Evolutionary conservation across 2,329 filamentous ascomycete species (phyloP), one percentile per base, ranked within the genome.

Genomic region (Falciphora oryzae): DNA sequence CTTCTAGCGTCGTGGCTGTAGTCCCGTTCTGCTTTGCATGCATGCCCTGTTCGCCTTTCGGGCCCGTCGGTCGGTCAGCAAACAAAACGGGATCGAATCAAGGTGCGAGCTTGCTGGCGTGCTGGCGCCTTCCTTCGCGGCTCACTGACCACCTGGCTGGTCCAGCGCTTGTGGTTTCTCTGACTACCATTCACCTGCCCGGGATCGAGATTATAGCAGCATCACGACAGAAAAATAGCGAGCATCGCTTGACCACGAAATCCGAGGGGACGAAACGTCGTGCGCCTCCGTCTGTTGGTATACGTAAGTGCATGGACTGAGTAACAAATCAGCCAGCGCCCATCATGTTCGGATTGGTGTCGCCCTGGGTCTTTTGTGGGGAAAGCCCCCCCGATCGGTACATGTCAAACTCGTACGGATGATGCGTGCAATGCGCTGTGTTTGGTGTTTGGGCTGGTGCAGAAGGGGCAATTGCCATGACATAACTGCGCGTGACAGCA

Each of bases 1-100:
- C 59, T 61, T 61, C 59, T 61, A 61, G 59, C 59, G 32, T 4
- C 29, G 25, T 38, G 59, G 28, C 38, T 22, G 31, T 38, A 8
- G 1, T 61, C 58, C 58, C 22, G 7, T 53, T 25, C 7, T 53
- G 7, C 11, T 10, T 53, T 7, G 38, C 38, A 50, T 50, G 38
- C 38, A 50, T 53, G 18, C 44, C 22, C 8, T 53, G 18, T 53
- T n/a, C 22, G 7, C 18, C 10, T 53, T 53, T 53, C 44, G 44
- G 44, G 38, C 1, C 44, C 44, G 22, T 22, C 10, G 22, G 22
- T 4, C 44, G 44, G 44, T 53, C 44, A 53, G 44, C 44, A 53
- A 53, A 25, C n/a, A 14, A 53, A 53, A 53, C 44, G 11, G 22
- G 38, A 4, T n/a, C 44, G n/a, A 53, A 25, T 53, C 44, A 53